Conservation (phyloP, 805 yeast genomes). For the Wickerhamiella azyma region DNA sequence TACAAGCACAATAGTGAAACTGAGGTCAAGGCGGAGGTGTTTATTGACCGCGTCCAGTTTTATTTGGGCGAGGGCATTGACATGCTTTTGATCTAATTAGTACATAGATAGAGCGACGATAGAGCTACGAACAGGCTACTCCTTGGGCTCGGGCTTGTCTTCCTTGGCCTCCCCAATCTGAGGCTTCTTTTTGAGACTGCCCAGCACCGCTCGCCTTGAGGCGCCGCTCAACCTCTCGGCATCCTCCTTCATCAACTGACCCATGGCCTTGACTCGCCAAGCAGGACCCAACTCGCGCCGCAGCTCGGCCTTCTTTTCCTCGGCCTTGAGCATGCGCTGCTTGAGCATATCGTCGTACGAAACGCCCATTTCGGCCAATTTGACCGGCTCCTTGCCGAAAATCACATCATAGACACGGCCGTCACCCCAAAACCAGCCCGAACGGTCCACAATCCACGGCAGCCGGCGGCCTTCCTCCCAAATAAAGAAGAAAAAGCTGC, state of each 20-base stretch:
- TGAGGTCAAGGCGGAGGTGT: constrained; percentile 8
- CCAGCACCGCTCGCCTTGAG: constrained; percentile 18
- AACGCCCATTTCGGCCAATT: constrained; percentile 59
- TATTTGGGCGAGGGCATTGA: constrained; percentile 2
- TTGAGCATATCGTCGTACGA: constrained; percentile 47
- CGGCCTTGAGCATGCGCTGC: constrained; percentile 34
- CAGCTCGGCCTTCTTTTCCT: constrained; percentile 37
- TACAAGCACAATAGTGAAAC: constrained; percentile 10
- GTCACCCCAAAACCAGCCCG: constrained; percentile 88
- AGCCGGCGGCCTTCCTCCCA: constrained; percentile 41
- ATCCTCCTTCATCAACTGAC: constrained; percentile 33
- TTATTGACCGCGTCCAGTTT: constrained; percentile 8
- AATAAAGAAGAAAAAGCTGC: constrained; percentile 59
- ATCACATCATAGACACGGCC: constrained; percentile 71
- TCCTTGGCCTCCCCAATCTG: background rate
- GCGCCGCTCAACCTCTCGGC: constrained; percentile 22
- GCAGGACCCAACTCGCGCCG: constrained; percentile 44
- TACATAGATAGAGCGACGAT: background rate
- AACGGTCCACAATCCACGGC: constrained; percentile 71
- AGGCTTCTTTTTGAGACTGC: constrained; percentile 6
- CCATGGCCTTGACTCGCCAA: constrained; percentile 41
- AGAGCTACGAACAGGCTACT: no score
- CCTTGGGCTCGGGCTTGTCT: background rate
- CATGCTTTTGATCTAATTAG: background rate
- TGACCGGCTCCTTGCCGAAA: constrained; percentile 70